Conservation (phyloP, 2,329 filamentous ascomycete species). For the Diaporthe vaccinii region DNA sequence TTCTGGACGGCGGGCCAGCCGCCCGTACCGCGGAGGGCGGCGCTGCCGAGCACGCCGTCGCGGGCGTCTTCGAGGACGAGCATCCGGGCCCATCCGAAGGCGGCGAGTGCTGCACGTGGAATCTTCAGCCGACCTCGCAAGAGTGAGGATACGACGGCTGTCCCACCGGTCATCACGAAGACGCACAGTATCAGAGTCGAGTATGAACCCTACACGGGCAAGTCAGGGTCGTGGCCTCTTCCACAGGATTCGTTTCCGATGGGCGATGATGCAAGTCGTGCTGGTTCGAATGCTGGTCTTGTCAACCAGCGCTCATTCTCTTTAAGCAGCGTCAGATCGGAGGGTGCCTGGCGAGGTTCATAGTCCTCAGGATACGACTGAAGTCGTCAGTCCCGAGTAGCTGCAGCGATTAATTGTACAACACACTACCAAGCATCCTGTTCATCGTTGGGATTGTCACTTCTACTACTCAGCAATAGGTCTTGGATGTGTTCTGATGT, state of each 20-base stretch:
- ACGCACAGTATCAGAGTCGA: constrained; percentile 24
- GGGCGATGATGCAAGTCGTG: background rate
- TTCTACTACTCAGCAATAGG: background rate
- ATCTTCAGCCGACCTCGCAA: constrained; percentile 17
- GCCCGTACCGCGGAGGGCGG: background rate
- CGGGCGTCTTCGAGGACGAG: constrained; percentile 22
- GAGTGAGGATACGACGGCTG: constrained; percentile 3
- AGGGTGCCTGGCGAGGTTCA: background rate
- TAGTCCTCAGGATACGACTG: background rate
- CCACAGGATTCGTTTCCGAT: background rate
- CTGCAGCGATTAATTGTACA: constrained; percentile 22
- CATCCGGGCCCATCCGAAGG: constrained; percentile 3
- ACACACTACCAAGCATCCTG: background rate
- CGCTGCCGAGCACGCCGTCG: constrained; percentile 8
- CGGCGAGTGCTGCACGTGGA: background rate
- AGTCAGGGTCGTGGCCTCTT: constrained; percentile 6
- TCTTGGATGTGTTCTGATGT: background rate
- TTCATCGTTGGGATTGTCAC: background rate
- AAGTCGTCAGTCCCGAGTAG: background rate
- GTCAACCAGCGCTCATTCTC: constrained; percentile 9
- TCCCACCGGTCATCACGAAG: constrained; percentile 6
- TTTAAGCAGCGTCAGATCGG: constrained; percentile 2
- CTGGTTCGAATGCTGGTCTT: background rate
- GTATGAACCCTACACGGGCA: background rate
- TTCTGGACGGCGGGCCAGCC: constrained; percentile 14